Conservation (phyloP, 2,329 filamentous ascomycete species). For the Rhynchosporium agropyri region DNA sequence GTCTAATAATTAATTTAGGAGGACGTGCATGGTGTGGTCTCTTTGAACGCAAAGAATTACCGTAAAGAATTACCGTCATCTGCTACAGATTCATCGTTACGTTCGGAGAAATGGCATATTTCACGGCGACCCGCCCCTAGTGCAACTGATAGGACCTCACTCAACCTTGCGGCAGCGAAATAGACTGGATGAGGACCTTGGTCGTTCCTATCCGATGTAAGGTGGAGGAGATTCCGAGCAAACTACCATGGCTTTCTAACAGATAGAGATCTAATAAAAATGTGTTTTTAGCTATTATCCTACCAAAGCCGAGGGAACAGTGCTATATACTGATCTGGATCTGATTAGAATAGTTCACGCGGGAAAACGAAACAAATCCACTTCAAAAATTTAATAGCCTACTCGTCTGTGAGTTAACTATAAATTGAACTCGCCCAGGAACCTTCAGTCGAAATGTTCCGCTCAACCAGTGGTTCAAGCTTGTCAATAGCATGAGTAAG, state of each 20-base stretch:
- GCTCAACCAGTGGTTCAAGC: background rate
- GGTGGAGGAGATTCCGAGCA: too few relatives aligned
- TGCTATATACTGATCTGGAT: too few relatives aligned
- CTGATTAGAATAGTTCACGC: background rate
- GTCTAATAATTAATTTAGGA: background rate
- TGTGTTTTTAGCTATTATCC: too few relatives aligned
- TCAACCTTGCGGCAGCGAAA: too few relatives aligned
- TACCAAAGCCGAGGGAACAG: too few relatives aligned
- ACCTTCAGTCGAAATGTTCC: background rate
- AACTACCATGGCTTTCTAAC: too few relatives aligned
- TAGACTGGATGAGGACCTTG: too few relatives aligned
- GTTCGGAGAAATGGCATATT: background rate
- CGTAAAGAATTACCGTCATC: background rate
- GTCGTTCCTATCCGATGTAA: too few relatives aligned
- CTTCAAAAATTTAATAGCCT: background rate
- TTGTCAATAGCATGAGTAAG: background rate
- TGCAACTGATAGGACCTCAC: too few relatives aligned
- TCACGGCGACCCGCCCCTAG: too few relatives aligned
- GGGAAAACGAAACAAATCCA: conserved; percentile 1
- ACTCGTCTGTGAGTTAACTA: background rate
- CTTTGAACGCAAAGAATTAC: background rate
- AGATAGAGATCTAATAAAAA: too few relatives aligned
- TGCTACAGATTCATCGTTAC: background rate
- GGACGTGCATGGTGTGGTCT: background rate
- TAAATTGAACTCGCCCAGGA: background rate